Evolutionary conservation across 2,329 filamentous ascomycete species (phyloP).

Genomic region (Rosellinia necatrix): DNA sequence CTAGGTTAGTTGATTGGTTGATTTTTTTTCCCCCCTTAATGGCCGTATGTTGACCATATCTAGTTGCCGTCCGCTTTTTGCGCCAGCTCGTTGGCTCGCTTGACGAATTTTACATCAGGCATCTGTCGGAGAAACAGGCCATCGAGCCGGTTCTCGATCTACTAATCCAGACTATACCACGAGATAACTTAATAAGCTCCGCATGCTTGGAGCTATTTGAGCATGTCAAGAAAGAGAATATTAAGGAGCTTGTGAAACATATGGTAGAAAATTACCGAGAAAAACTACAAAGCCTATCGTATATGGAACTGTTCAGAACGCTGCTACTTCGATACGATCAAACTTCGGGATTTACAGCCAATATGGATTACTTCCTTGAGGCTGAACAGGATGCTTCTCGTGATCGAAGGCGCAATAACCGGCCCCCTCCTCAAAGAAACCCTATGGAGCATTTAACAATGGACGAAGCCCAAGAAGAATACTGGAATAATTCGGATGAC

Average conservation of each 20-base stretch:
- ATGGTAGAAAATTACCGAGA: conserved; percentile 84
- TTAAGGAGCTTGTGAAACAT: conserved; percentile 81
- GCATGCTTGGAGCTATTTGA: conserved; percentile 94
- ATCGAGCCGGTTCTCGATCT: conserved; percentile 86
- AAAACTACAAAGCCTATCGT: conserved; percentile 74
- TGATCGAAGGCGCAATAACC: conserved; percentile 47
- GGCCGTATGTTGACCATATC: conserved; percentile 18
- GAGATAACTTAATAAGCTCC: conserved; percentile 92
- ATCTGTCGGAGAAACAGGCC: conserved; percentile 79
- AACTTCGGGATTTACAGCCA: conserved; percentile 68
- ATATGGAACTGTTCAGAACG: conserved; percentile 82
- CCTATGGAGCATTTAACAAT: conserved; percentile 72
- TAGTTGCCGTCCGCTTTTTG: conserved; percentile 92
- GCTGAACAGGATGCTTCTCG: conserved; percentile 63
- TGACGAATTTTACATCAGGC: conserved; percentile 88
- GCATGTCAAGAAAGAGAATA: conserved; percentile 79
- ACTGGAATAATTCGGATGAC: conserved; percentile 89
- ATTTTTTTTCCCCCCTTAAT: too few relatives aligned
- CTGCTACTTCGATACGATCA: conserved; percentile 80
- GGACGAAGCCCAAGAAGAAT: conserved; percentile 86
- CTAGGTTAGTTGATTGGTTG: conserved; percentile 64
- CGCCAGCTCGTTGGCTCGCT: conserved; percentile 82
- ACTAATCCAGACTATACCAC: conserved; percentile 81
- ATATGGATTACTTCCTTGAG: conserved; percentile 74
- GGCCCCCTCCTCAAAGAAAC: conserved; percentile 54